Conservation (phyloP, 1,284 basidiomycete genomes). For the Fereydounia khargensis region DNA sequence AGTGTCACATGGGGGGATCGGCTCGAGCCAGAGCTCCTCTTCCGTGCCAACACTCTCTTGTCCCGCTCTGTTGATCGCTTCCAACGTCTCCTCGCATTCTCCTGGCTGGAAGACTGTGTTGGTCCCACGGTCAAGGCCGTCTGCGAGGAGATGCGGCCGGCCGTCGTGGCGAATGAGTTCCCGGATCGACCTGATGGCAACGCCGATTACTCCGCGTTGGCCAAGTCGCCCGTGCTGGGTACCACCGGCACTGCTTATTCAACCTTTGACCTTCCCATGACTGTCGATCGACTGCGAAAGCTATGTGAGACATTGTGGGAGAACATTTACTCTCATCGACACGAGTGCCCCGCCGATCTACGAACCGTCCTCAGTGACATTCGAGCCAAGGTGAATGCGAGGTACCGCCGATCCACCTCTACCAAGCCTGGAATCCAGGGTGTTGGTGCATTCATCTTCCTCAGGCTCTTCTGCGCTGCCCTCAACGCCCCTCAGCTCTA, state of each 20-base stretch:
- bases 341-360: constrained; percentile 43
- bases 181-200: constrained; percentile 4
- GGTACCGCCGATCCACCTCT: constrained; percentile 18
- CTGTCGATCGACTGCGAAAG: constrained; percentile 17
- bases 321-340: constrained; percentile 41
- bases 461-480: constrained; percentile 47
- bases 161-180: neutral
- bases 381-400: constrained; percentile 36
- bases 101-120: constrained; percentile 43
- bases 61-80: constrained; percentile 44
- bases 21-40: constrained; percentile 40
- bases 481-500: constrained; percentile 47
- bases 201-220: constrained; percentile 16
- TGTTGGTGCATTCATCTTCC: constrained; percentile 47
- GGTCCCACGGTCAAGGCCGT: constrained; percentile 36
- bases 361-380: constrained; percentile 34
- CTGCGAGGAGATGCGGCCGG: constrained; percentile 15
- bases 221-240: constrained; percentile 10
- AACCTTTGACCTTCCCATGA: constrained; percentile 22
- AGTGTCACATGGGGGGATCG: constrained; percentile 23
- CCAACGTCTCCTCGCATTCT: constrained; percentile 31
- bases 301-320: constrained; percentile 39
- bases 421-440: constrained; percentile 43
- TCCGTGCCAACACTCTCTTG: constrained; percentile 45
- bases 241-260: constrained; percentile 11